Base-by-base conservation (phyloP, 208 protist species). In the Giardia muris region DNA sequence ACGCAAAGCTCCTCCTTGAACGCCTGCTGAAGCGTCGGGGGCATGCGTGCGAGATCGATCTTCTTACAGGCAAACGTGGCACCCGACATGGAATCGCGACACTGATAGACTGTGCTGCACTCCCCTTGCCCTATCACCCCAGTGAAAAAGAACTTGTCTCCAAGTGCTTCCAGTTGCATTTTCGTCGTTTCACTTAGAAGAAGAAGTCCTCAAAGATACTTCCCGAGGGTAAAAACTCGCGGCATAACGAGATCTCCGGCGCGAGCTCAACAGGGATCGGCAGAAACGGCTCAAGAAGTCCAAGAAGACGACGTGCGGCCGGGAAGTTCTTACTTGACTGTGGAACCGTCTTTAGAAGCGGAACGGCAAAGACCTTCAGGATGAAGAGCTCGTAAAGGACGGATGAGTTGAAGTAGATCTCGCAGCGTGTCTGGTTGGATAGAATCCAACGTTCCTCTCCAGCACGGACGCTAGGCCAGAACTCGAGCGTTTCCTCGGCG, bases 371-470 rank as follows among this genome's bases (percentile, higher is more conserved):
- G 0, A 93, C 86, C 10, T 46, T 87, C 1, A 93, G 92, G 0
- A 92, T 93, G 92, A 88, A 48, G 0, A 92, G 46, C 47, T 94
- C 93, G 89, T 94, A 94, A 39, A 94, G 46, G 0, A 94, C 43
- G 45, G 93, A 86, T 46, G 93, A 94, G 93, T 94, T 94, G 47
- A 90, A 94, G n/a, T 94, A 67, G 2, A 76, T 43, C 46, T 94
- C 93, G 45, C 44, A 43, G n/a, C 43, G 92, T 19, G 0, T 91
- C 93, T 94, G 92, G 91, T 76, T 86, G 0, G 93, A 93, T 10
- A 94, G 92, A 44, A 94, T 94, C 46, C 88, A 93, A 47, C 93
- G 92, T 90, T 94, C 93, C 47, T 94, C 93, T 30, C 93, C 93
- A 42, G 3, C 48, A 42, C 93, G 0, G 42, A 94, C 93, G 45